A percentile compares a stretch with the other conserved stretches of the same genome.
These are phyloP conservation scores for Immersiella caudata DNA, from an alignment of 495 filamentous ascomycete genomes.

Conservation along the genomic window DNA sequence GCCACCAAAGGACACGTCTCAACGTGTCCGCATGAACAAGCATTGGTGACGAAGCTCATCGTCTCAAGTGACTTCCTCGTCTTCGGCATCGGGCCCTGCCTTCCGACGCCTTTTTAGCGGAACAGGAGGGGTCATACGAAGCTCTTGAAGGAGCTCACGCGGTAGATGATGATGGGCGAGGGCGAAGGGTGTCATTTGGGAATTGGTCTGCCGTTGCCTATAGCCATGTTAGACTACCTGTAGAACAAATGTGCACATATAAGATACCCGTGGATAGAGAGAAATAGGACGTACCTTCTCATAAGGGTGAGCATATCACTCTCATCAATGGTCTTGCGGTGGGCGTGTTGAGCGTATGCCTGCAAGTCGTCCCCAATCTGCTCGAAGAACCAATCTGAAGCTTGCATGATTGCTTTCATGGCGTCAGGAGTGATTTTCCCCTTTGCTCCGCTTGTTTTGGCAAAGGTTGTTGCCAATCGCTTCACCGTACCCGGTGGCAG, in stretches of 20 bases:
- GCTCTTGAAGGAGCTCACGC: slow-evolving; percentile 77
- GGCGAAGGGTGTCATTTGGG: slow-evolving; percentile 75
- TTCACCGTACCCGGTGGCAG: slow-evolving; percentile 72
- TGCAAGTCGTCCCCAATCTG: slow-evolving; percentile 78
- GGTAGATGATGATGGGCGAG: slow-evolving; percentile 81
- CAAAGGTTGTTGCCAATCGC: slow-evolving; percentile 72
- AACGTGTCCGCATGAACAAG: slow-evolving; percentile 77
- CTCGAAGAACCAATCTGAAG: slow-evolving; percentile 87
- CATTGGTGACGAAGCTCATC: slow-evolving; percentile 65
- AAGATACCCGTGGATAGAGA: slow-evolving; percentile 33
- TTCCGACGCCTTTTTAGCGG: slow-evolving; percentile 27
- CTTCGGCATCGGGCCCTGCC: slow-evolving; percentile 21
- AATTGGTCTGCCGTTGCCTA: slow-evolving; percentile 78
- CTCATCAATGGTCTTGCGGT: slow-evolving; percentile 83
- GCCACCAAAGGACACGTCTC: slow-evolving; percentile 70
- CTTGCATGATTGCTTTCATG: slow-evolving; percentile 71
- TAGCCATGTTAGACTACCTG: slow-evolving; percentile 31
- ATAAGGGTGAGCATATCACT: slow-evolving; percentile 79
- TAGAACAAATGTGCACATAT: slow-evolving; percentile 31
- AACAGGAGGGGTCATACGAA: slow-evolving; percentile 69
- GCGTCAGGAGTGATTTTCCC: slow-evolving; percentile 71
- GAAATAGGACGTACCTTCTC: slow-evolving; percentile 65
- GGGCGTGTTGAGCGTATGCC: slow-evolving; percentile 78
- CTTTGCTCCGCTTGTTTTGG: slow-evolving; percentile 63
- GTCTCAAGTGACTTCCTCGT: slow-evolving; percentile 34